Base-by-base conservation (phyloP, 257 asterid genomes). In the Solanum dulcamara region DNA sequence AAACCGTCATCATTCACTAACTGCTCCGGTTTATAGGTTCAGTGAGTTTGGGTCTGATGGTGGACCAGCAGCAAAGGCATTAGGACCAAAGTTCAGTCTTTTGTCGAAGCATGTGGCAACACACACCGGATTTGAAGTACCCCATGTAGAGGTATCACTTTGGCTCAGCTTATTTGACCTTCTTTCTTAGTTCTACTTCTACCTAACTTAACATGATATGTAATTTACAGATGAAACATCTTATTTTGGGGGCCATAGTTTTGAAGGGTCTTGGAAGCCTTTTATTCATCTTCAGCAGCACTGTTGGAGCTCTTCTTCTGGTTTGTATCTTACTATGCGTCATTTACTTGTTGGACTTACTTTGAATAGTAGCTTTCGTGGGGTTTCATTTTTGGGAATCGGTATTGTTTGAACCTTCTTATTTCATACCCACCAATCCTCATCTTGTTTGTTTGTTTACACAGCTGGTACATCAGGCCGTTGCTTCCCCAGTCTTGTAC, bases 181-280 rank as follows among this genome's bases (percentile, higher is more conserved):
- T 9, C 17, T 48, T 33, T 77, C 26, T 1, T 22, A 22, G 0
- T 22, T 37, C 7, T 60, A 24, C 9, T 22, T 37, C 7, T 60
- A 24, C 9, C 59, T 48, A 6, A 60, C 11, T 40, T 13, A 5
- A 46, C 46, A 77, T 74, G 57, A 35, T 13, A 64, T 84, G 80
- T 84, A 18, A 40, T 30, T 87, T 35, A 80, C 94, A 97, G 99
- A 85, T 92, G 88, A 92, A 94, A 88, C 92, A 91, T 88, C 89
- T 97, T 90, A 87, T 95, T 50, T 66, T 93, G 91, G 99, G 96
- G 11, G 92, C 94, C 84, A 91, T 97, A 46, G 74, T 90, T 77
- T n/a, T 91, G 89, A 97, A 97, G 91, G 90, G 93, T 60, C 84
- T 95, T 3, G 99, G 98, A 85, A 92, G 99, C 92, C 85, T 97